Base-by-base conservation (phyloP, 208 protist species). In the Wallacemonas rigidus region DNA sequence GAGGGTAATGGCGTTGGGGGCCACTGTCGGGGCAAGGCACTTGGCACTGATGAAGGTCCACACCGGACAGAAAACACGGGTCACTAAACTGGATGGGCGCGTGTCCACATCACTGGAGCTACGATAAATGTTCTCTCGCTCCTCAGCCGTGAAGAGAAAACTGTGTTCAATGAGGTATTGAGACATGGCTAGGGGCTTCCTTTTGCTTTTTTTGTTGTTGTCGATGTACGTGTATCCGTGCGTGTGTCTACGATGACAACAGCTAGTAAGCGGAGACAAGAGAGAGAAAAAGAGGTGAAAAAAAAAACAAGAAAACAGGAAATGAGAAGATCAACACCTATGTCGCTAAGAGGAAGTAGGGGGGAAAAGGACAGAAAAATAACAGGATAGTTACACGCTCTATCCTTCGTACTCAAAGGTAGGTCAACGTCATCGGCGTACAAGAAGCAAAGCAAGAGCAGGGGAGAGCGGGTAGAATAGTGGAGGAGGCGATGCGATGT, bases 1-100 rank as follows among this genome's bases (percentile, higher is more conserved):
- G 36, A 97, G 62, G 17, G 94, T 96, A 78, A 98, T 93, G 17
- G 93, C 84, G 68, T 98, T 98, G 6, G 94, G 94, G 2, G 94
- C 94, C 14, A 98, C 90, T n/a, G 79, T 81, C n/a, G 93, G 89
- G 8, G 87, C 85, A 38, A 97, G 72, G 14, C 91, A 50, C 44
- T 80, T 67, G 5, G 41, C 47, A 72, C 80, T 90, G 56, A 98
- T 79, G 26, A 76, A 67, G 7, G 68, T 38, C 91, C 90, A 96
- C 8, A 95, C 54, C 3, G 87, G 87, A 51, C 74, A 61, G 35
- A 92, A 87, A 11, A 91, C 43, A n/a, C 86, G 83, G 1, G 91
- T 93, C 2, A 95, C 85, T 56, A 95, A 83, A 76, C 88, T 92
- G 35, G 77, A 80, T 1, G 90, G 90, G 12, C 84, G 83, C 0